Evolutionary conservation across 1,284 basidiomycete genomes (phyloP).

Genomic region (Violaceomyces palustris): DNA sequence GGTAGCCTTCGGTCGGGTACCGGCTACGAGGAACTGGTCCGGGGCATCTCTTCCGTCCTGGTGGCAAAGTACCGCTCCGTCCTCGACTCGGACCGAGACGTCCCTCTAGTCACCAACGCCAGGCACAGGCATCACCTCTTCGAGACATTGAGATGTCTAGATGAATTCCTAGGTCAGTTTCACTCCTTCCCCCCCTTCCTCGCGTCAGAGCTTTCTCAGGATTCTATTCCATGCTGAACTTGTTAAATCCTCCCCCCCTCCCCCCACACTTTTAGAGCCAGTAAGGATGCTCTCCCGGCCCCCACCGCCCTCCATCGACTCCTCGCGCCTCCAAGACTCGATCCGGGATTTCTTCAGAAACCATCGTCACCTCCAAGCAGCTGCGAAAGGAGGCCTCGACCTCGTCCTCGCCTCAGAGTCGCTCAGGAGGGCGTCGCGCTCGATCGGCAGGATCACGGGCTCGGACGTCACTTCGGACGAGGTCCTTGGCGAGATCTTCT

Average conservation of each 20-base stretch:
- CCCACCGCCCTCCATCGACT: no score
- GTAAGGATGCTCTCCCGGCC: no score
- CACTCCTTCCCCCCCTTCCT: no score
- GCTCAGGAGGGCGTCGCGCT: slow-evolving; percentile 71
- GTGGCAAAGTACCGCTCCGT: slow-evolving; percentile 62
- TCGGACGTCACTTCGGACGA: slow-evolving; percentile 66
- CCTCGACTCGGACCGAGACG: slow-evolving; percentile 45
- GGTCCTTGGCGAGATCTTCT: slow-evolving; percentile 72
- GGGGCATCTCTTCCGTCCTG: slow-evolving; percentile 60
- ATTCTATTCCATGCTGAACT: no score
- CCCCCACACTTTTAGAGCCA: no score
- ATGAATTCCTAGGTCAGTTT: no score
- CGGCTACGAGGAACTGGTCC: slow-evolving; percentile 62
- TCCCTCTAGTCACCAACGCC: slow-evolving; percentile 70
- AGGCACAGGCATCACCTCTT: slow-evolving; percentile 71
- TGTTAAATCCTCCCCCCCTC: no score
- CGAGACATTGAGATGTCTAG: no score
- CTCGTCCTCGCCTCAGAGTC: slow-evolving; percentile 77
- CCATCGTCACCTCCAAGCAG: neutral
- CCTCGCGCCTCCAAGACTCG: no score
- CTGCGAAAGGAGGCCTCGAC: slow-evolving; percentile 57
- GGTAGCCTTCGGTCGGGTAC: slow-evolving; percentile 63
- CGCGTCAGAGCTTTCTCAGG: no score
- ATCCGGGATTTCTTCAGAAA: no score
- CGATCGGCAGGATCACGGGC: slow-evolving; percentile 74